These are phyloP conservation scores for Tricholoma hemisulphureum DNA, from an alignment of 768 basidiomycete genomes.

Conservation along the genomic window DNA sequence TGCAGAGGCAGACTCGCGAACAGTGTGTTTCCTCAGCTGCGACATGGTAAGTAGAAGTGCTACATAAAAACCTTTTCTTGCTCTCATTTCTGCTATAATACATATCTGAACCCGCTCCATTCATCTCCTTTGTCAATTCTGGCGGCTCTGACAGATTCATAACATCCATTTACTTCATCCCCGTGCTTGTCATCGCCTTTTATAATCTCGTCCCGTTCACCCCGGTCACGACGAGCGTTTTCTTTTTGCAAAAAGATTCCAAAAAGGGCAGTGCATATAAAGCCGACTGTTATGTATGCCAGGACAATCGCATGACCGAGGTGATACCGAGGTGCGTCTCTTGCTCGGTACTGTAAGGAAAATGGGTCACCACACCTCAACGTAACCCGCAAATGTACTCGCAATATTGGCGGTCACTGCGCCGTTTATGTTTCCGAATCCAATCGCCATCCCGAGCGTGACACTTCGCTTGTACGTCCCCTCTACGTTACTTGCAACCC, in stretches of 20 bases:
- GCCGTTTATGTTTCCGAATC: slow-evolving; percentile 67
- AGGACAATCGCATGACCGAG: slow-evolving; percentile 69
- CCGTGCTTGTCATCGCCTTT: slow-evolving; percentile 43
- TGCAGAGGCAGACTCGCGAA: neutral
- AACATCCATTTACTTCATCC: slow-evolving; percentile 52
- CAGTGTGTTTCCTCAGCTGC: no score
- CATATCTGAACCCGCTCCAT: slow-evolving; percentile 79
- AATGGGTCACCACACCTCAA: neutral
- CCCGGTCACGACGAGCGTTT: slow-evolving; percentile 61
- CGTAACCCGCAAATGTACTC: slow-evolving; percentile 22
- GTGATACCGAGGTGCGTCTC: slow-evolving; percentile 65
- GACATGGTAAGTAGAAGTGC: neutral
- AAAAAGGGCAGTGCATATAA: slow-evolving; percentile 50
- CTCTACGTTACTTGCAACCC: slow-evolving; percentile 72
- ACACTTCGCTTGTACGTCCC: slow-evolving; percentile 73
- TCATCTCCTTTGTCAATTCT: slow-evolving; percentile 61
- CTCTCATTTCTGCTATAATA: slow-evolving; percentile 32
- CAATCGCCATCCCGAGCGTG: slow-evolving; percentile 68
- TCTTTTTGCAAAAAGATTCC: slow-evolving; percentile 51
- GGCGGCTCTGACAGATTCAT: slow-evolving; percentile 54
- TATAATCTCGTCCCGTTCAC: slow-evolving; percentile 68
- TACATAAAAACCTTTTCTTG: no score
- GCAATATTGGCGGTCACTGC: slow-evolving; percentile 67
- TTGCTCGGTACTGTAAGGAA: slow-evolving; percentile 55
- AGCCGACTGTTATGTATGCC: slow-evolving; percentile 66